These are phyloP conservation scores for Neopestalotiopsis sp. DNA, from an alignment of 2,329 filamentous ascomycete genomes.

Conservation along the genomic window DNA sequence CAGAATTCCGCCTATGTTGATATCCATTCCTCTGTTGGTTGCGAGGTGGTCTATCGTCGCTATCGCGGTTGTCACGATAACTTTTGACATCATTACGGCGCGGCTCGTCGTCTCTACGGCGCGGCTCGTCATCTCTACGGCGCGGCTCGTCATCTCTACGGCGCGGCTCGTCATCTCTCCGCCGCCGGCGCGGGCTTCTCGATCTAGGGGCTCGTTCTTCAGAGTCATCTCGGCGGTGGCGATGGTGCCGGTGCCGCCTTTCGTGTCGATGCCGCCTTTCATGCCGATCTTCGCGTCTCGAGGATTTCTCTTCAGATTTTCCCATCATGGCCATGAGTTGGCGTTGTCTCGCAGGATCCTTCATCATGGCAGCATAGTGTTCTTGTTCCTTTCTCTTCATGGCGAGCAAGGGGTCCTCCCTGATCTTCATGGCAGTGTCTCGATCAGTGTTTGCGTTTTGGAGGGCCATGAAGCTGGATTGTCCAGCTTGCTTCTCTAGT, in stretches of 20 bases:
- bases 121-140: slow-evolving; percentile 17
- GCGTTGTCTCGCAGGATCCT: slow-evolving; percentile 71
- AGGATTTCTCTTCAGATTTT: slow-evolving; percentile 52
- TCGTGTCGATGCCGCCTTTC: slow-evolving; percentile 47
- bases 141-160: slow-evolving; percentile 24
- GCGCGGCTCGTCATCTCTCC: slow-evolving; percentile 36
- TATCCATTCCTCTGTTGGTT: slow-evolving; percentile 15
- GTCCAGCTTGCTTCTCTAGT: slow-evolving; percentile 74
- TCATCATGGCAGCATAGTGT: slow-evolving; percentile 81
- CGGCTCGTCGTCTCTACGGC: slow-evolving; percentile 18
- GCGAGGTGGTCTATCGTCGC: neutral
- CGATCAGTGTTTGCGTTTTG: slow-evolving; percentile 75
- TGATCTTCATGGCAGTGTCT: slow-evolving; percentile 85
- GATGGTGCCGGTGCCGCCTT: slow-evolving; percentile 44
- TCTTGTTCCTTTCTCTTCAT: slow-evolving; percentile 93
- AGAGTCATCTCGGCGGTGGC: slow-evolving; percentile 47
- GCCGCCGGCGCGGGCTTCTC: slow-evolving; percentile 43
- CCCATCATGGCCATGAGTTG: slow-evolving; percentile 72
- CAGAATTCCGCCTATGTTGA: slow-evolving; percentile 24
- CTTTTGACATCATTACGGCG: slow-evolving; percentile 9
- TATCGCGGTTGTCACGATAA: slow-evolving; percentile 1
- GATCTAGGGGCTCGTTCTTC: slow-evolving; percentile 42
- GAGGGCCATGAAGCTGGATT: slow-evolving; percentile 65
- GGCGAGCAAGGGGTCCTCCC: slow-evolving; percentile 88
- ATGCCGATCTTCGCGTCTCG: slow-evolving; percentile 49